Conservation (phyloP, 2,329 filamentous ascomycete genomes). For the Clonostachys solani region DNA sequence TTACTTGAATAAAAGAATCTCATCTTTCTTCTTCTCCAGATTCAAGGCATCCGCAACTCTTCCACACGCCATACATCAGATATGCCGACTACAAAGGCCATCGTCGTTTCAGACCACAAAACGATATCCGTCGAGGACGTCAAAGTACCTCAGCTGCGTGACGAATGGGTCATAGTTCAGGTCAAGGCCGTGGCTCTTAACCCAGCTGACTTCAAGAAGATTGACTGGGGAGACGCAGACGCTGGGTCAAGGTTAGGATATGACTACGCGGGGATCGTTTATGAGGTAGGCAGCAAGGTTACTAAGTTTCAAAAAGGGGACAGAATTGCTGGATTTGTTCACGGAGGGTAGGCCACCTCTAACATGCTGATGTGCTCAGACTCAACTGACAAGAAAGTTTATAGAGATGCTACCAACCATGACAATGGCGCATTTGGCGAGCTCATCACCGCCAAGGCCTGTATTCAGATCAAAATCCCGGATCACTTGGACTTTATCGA, state of each 20-base stretch:
- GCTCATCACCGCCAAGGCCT: conserved; percentile 29
- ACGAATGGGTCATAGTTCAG: conserved; percentile 25
- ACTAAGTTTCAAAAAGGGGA: conserved; percentile 43
- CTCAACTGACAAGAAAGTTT: neutral
- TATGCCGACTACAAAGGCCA: neutral
- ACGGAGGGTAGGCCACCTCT: conserved; percentile 21
- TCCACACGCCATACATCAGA: too few species aligned
- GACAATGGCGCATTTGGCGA: conserved; percentile 39
- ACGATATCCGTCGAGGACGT: neutral
- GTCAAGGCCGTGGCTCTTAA: conserved; percentile 28
- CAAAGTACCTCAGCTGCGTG: neutral
- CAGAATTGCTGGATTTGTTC: conserved; percentile 32
- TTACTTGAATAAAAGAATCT: too few species aligned
- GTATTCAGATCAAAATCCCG: conserved; percentile 38
- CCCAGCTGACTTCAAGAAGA: conserved; percentile 27
- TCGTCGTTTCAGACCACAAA: neutral
- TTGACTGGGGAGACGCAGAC: conserved; percentile 14
- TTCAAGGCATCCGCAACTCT: too few species aligned
- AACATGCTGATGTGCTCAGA: neutral
- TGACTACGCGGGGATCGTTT: conserved; percentile 42
- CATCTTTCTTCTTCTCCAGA: too few species aligned
- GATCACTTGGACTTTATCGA: conserved; percentile 37
- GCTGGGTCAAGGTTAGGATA: conserved; percentile 25
- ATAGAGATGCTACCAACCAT: conserved; percentile 11
- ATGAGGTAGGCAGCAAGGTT: conserved; percentile 36